These are phyloP conservation scores for Torulaspora delbrueckii DNA, from an alignment of 805 yeast species.

Conservation along the genomic window DNA sequence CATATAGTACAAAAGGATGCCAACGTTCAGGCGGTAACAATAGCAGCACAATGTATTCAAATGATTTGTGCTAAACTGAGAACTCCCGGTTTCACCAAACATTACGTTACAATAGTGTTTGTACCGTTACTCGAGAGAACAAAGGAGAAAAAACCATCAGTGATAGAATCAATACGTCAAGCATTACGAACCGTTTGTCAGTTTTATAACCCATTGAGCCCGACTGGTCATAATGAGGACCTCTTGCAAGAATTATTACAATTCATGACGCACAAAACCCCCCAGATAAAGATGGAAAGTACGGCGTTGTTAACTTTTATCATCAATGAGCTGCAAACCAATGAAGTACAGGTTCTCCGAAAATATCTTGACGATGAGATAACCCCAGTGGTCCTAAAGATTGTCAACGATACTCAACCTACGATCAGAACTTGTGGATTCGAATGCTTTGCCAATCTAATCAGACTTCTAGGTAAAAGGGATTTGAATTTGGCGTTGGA, in stretches of 20 bases:
- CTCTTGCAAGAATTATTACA: constrained; percentile 55
- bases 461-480: constrained; percentile 77
- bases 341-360: constrained; percentile 14
- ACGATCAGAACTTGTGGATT: constrained; percentile 76
- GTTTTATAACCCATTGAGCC: constrained; percentile 40
- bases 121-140: constrained; percentile 70
- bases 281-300: constrained; percentile 73
- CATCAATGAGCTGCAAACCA: constrained; percentile 42
- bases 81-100: constrained; percentile 46
- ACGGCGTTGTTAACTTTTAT: constrained; percentile 60
- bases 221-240: constrained; percentile 24
- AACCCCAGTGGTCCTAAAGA: constrained; percentile 43
- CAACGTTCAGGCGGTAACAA: constrained; percentile 77
- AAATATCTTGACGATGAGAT: constrained; percentile 14
- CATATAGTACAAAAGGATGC: constrained; percentile 75
- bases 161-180: constrained; percentile 60
- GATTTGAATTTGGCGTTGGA: constrained; percentile 56
- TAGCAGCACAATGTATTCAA: constrained; percentile 65
- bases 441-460: constrained; percentile 70
- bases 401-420: constrained; percentile 79
- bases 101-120: constrained; percentile 45
- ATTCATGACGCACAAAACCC: constrained; percentile 71
- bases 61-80: constrained; percentile 63
- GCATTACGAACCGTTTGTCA: constrained; percentile 63
- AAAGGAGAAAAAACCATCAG: constrained; percentile 81